Evolutionary conservation across 768 basidiomycete genomes (phyloP).

Genomic region (Russula dissimulans): DNA sequence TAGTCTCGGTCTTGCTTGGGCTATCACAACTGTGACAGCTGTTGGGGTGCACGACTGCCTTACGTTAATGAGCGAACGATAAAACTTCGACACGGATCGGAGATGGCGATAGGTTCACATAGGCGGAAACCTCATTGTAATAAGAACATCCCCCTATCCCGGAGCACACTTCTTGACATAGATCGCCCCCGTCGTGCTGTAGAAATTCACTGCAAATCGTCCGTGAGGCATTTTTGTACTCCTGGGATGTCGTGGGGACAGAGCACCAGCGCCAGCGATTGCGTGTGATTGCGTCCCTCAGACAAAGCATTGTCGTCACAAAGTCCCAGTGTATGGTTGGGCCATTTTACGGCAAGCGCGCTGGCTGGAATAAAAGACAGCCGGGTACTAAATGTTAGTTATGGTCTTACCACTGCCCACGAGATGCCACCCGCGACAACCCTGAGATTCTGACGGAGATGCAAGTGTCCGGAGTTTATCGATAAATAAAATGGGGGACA

Average conservation of each 20-base stretch:
- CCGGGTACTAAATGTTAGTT: too few species aligned
- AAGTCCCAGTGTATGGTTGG: too few species aligned
- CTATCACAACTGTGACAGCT: background rate
- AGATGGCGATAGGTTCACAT: background rate
- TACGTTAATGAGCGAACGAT: background rate
- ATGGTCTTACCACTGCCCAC: too few species aligned
- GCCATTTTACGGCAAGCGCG: too few species aligned
- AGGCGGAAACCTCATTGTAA: background rate
- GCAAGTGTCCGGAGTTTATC: background rate
- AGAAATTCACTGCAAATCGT: background rate
- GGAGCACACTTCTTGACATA: too few species aligned
- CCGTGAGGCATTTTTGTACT: background rate
- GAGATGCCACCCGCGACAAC: background rate
- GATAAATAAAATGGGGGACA: background rate
- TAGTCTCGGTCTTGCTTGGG: background rate
- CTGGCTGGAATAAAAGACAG: too few species aligned
- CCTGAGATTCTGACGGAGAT: background rate
- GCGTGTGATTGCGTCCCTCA: too few species aligned
- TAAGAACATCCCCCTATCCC: too few species aligned
- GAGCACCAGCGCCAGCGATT: background rate
- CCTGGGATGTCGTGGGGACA: background rate
- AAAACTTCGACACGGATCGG: too few species aligned
- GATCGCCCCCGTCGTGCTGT: too few species aligned
- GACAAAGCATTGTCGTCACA: too few species aligned
- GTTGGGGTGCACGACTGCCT: slow-evolving; percentile 2